Conservation (phyloP, 176 grass and related monocot genomes). For the Juncus effusus region DNA sequence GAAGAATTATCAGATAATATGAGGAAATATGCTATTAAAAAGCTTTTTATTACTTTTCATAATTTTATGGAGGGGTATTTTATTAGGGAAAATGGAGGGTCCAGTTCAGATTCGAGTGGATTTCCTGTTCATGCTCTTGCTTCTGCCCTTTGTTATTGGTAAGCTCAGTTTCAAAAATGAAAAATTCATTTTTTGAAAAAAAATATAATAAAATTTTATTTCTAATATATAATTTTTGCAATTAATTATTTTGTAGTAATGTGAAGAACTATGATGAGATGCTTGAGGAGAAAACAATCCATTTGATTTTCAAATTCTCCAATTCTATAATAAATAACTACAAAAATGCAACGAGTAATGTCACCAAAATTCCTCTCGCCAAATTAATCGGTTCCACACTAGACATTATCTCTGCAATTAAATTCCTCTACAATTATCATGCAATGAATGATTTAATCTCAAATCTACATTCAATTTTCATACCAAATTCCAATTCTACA, state of each 20-base stretch:
- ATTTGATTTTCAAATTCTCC: conserved; percentile 49
- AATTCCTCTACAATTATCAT: conserved; percentile 47
- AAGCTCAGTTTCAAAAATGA: conserved; percentile 29
- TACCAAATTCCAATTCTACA: conserved; percentile 33
- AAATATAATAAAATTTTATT: conserved; percentile 11
- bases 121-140: conserved; percentile 79
- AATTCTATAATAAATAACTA: conserved; percentile 56
- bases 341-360: conserved; percentile 38
- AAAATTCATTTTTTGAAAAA: conserved; percentile 23
- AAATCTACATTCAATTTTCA: conserved; percentile 50
- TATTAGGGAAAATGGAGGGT: conserved; percentile 33
- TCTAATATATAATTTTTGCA: conserved; percentile 9
- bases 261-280: conserved; percentile 38
- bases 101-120: conserved; percentile 33
- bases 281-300: conserved; percentile 47
- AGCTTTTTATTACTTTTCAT: conserved; percentile 52
- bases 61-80: conserved; percentile 54
- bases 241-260: conserved; percentile 36
- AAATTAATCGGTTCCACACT: conserved; percentile 56
- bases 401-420: conserved; percentile 65
- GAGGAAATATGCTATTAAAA: conserved; percentile 49
- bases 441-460: conserved; percentile 60
- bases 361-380: conserved; percentile 38
- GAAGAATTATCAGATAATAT: conserved; percentile 55
- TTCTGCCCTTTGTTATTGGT: conserved; percentile 65